Base-by-base conservation (phyloP, 148 eudicot species). In the Chenopodium formosanum region DNA sequence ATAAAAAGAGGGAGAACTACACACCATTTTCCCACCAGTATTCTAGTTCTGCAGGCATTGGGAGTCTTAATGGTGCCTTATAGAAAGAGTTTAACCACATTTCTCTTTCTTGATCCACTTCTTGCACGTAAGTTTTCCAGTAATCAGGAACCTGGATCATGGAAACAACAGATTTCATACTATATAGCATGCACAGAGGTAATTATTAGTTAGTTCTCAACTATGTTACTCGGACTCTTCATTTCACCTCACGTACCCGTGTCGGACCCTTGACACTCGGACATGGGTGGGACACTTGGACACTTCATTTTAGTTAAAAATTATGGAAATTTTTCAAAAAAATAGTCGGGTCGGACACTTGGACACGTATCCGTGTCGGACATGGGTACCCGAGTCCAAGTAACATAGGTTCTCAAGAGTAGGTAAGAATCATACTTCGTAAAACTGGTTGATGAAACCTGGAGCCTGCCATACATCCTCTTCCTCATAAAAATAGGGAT, bases 391-490 rank as follows among this genome's bases (percentile, higher is more conserved):
- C n/a, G n/a, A n/a, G n/a, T n/a, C n/a, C n/a, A n/a, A n/a, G n/a
- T n/a, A n/a, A n/a, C n/a, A n/a, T n/a, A n/a, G n/a, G n/a, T n/a
- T 34, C 48, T 65, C 40, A 48, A 75, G 53, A 58, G 34, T n/a
- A 83, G 75, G 58, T 22, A 66, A 12, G 52, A 6, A 58, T 82
- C 83, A 81, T 84, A 94, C 98, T 72, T 94, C 98, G 81, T 90
- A 90, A 84, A 94, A 94, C 86, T 94, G 97, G 88, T 93, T 93
- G 75, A 94, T 93, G 87, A 94, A 94, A 73, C 97, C 98, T 70
- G 98, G 98, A 70, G 98, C 98, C 92, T 93, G 94, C 98, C 98
- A 94, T 74, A 87, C 92, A 83, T 94, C 98, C 13, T 92, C 98
- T 87, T 90, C 97, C 84, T 94, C 98, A 53, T 94, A 94, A 47